These are phyloP conservation scores for Aspergillus floridensis DNA, from an alignment of 2,329 filamentous ascomycete species.

Conservation along the genomic window DNA sequence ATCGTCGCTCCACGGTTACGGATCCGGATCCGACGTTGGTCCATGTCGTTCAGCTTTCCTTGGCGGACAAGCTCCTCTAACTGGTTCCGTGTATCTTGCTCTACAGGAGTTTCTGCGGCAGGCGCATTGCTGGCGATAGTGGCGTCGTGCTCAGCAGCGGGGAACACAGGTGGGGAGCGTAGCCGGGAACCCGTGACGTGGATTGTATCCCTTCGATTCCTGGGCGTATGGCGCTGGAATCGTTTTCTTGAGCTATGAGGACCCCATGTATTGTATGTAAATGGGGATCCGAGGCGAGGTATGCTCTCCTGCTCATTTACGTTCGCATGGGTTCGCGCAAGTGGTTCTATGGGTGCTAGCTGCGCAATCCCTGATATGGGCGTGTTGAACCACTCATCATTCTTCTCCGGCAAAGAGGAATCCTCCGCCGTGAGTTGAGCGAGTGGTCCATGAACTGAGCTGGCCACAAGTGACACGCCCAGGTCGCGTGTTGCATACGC, in stretches of 20 bases:
- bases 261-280: conserved; percentile 51
- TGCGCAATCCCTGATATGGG: conserved; percentile 22
- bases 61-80: conserved; percentile 48
- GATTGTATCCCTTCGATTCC: conserved; percentile 43
- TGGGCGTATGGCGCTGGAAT: conserved; percentile 30
- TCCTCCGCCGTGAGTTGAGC: conserved; percentile 34
- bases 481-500: conserved; percentile 45
- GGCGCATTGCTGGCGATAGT: conserved; percentile 41
- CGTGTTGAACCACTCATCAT: conserved; percentile 39
- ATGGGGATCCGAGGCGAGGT: conserved; percentile 49
- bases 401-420: conserved; percentile 21
- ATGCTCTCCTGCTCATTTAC: conserved; percentile 26
- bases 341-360: conserved; percentile 3
- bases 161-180: conserved; percentile 54
- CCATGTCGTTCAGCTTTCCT: conserved; percentile 45
- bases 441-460: conserved; percentile 39
- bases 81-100: conserved; percentile 57
- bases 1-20: conserved; percentile 62
- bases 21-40: conserved; percentile 57
- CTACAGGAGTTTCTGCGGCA: conserved; percentile 43
- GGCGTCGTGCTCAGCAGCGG: conserved; percentile 47
- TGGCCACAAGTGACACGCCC: conserved; percentile 44
- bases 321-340: conserved; percentile 16
- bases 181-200: conserved; percentile 45
- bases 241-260: conserved; percentile 39